Base-by-base conservation (phyloP, 192 early-diverging fungal species). In the Backusella morwellensis region DNA sequence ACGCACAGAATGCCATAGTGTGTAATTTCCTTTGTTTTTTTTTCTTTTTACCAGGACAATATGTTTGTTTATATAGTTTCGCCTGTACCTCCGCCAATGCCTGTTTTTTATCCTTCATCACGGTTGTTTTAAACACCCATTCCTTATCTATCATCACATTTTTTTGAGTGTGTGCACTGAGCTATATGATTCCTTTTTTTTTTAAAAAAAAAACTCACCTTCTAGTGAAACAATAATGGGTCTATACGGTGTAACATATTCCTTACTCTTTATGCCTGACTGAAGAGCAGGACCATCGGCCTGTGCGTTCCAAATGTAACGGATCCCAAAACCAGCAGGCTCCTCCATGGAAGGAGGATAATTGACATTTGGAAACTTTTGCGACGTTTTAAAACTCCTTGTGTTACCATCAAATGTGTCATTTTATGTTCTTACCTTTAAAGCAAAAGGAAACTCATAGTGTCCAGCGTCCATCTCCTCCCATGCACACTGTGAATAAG, bases 321-420 rank as follows among this genome's bases (percentile, higher is more conserved):
- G 52, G 17, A 82, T 71, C 12, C 68, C 59, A 47, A 80, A 82
- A 17, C 76, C 81, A 26, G 66, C 32, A 26, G 81, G 81, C 35
- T 83, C 83, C 66, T 85, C 83, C 32, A 82, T 67, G 0, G 81
- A 82, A 40, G 83, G 83, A 12, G 83, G 83, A 69, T 80, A 82
- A 50, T 85, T 85, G 17, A 82, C 78, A 72, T 82, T 79, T 19
- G 83, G 83, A 35, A 85, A 79, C 83, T 85, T 35, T 7, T 26
- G 17, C 7, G 19, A 1, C 7, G 59, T 67, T 35, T 35, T 40
- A 72, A 36, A 40, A 23, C 14, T 29, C 35, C 19, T 21, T 71
- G 35, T 44, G 3, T 71, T 14, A 40, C 41, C 41, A 47, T 19
- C 35, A 26, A 76, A 35, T 47, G 47, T 42, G 21, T 15, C 40